A percentile compares a stretch with the other conserved stretches of the same genome.
phyloP scores from a whole-genome alignment of 148 eudicot species.

The Mesembryanthemum crystallinum region DNA sequence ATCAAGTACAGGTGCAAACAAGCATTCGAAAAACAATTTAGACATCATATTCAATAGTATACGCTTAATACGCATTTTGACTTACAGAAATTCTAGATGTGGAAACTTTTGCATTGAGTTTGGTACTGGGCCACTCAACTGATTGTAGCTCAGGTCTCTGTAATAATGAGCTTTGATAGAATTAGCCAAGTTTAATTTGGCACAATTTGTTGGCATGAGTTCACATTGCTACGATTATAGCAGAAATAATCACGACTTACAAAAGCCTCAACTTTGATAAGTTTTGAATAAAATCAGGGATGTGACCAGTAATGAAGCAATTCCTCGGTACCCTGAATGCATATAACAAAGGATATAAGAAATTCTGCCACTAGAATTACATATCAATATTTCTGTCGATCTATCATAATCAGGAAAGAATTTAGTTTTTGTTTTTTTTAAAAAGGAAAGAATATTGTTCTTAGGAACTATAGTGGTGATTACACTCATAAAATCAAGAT shows the following conservation, averaged over 20 bases:
- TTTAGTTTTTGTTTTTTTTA: too few relatives aligned
- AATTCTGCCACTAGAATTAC: not conserved
- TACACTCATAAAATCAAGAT: too few relatives aligned
- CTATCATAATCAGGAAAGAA: too few relatives aligned
- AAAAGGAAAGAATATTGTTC: too few relatives aligned
- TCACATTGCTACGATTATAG: not conserved
- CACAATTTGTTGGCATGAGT: not conserved
- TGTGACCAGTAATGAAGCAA: conserved; percentile 54
- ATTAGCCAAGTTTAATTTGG: not conserved
- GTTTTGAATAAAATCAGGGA: conserved; percentile 50
- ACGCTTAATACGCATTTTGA: not conserved
- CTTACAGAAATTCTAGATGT: conserved; percentile 33
- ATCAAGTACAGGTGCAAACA: not conserved
- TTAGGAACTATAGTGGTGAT: too few relatives aligned
- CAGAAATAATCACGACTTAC: conserved; percentile 16
- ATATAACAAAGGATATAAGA: conserved; percentile 8
- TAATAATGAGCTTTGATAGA: conserved; percentile 7
- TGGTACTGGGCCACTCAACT: conserved; percentile 47
- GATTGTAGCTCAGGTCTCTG: conserved; percentile 65
- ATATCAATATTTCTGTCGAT: not conserved
- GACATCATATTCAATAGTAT: not conserved
- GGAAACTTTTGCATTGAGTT: conserved; percentile 22
- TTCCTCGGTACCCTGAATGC: conserved; percentile 64
- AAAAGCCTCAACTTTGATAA: conserved; percentile 25
- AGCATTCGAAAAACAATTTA: not conserved